Base-by-base conservation (phyloP, 1,284 basidiomycete genomes). In the Boletus semigastroideus region DNA sequence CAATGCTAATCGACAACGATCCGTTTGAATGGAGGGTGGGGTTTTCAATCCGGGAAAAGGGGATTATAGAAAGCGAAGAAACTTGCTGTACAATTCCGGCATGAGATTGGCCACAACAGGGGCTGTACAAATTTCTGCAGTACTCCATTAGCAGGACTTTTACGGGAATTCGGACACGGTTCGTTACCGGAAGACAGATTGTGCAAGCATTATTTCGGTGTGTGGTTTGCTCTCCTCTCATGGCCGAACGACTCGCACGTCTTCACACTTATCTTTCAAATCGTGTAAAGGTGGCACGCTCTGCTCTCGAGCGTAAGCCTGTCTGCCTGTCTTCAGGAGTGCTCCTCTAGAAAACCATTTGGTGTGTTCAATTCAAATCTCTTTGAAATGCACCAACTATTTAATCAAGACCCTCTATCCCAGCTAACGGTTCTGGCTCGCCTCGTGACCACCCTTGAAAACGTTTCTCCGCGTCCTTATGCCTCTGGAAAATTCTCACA, bases 271-370 rank as follows among this genome's bases (percentile, higher is more conserved):
- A 83, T 53, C 66, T 68, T 14, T 86, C 87, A 2, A 87, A 86
- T 59, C 79, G 87, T 33, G 78, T 77, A 25, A 82, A 74, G 58
- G n/a, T n/a, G n/a, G 64, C 69, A n/a, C 72, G 73, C 42, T 70
- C 75, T 25, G 58, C 56, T 13, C 19, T 59, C 51, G 73, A 80
- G 41, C 69, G 74, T 28, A 90, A 83, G 61, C 69, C 74, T 1
- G 80, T 84, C 0, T 88, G n/a, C n/a, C n/a, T n/a, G n/a, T n/a
- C n/a, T n/a, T 82, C 71, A 90, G 82, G 57, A 78, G 78, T 52
- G 84, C 86, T 2, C 71, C n/a, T n/a, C n/a, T 91, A 17, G 83
- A 84, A 48, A 90, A 80, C 56, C 88, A 89, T 2, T 86, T 92
- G 89, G 88, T 89, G 16, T 5, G 62, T 64, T 48, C 46, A 39